A percentile compares a stretch with the other conserved stretches of the same genome.
phyloP scores from a whole-genome alignment of 2,329 filamentous ascomycete genomes.

The Aspergillus novofumigatus region DNA sequence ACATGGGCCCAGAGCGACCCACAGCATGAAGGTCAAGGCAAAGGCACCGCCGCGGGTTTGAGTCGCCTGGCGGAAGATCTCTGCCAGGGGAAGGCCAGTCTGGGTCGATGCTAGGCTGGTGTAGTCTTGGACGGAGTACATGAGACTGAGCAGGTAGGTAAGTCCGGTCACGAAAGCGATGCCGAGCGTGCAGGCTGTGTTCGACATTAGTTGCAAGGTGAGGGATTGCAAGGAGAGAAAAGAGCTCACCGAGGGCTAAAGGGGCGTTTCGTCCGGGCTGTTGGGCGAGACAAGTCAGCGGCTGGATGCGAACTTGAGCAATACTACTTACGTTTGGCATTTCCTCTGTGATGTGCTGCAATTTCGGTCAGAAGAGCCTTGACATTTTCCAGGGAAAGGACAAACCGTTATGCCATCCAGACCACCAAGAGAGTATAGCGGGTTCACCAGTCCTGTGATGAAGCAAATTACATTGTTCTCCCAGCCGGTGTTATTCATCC shows the following conservation, averaged over 20 bases:
- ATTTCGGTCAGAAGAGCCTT: not conserved
- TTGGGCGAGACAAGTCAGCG: no score
- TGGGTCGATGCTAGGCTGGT: conserved; percentile 35
- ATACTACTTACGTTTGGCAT: conserved; percentile 44
- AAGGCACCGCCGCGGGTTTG: conserved; percentile 48
- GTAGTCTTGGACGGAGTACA: conserved; percentile 51
- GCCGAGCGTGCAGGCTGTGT: conserved; percentile 43
- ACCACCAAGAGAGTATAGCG: conserved; percentile 46
- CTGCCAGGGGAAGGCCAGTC: conserved; percentile 58
- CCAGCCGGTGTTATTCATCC: conserved; percentile 53
- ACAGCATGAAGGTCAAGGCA: conserved; percentile 45
- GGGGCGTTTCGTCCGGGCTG: conserved; percentile 30
- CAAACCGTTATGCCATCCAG: conserved; percentile 44
- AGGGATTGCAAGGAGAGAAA: no score
- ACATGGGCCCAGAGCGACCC: conserved; percentile 31
- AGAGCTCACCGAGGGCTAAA: conserved; percentile 23
- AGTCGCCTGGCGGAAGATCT: conserved; percentile 60
- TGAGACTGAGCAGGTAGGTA: conserved; percentile 49
- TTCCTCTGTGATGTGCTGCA: conserved; percentile 48
- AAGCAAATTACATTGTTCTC: conserved; percentile 48
- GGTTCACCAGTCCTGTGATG: conserved; percentile 49
- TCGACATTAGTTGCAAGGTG: not conserved
- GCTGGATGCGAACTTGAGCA: no score
- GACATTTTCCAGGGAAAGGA: not conserved
- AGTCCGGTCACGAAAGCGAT: conserved; percentile 51